Percentiles rank a stretch among this genome's conserved stretches.
Evolutionary conservation across 2,329 filamentous ascomycete genomes (phyloP).

Genomic region (Tolypocladium tundrense): DNA sequence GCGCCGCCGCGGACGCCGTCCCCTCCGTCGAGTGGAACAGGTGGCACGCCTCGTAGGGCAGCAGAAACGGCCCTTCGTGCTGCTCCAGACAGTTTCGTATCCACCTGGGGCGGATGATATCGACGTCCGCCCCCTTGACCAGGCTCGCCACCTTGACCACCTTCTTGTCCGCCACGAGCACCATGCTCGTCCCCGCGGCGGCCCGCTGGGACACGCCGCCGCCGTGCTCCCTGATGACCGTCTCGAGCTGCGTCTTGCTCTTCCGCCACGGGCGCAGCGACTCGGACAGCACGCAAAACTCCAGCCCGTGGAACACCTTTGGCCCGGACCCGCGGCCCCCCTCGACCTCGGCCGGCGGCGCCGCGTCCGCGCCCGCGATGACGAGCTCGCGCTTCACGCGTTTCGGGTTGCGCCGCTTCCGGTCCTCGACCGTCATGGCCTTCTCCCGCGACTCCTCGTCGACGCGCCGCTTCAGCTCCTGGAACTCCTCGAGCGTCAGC

Average conservation of each 20-base stretch:
- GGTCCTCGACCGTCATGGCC: constrained; percentile 66
- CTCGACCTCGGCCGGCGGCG: constrained; percentile 23
- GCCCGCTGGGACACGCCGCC: constrained; percentile 70
- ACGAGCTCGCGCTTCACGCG: constrained; percentile 58
- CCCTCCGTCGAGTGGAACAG: constrained; percentile 59
- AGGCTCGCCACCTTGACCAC: constrained; percentile 75
- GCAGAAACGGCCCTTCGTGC: constrained; percentile 43
- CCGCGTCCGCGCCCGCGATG: constrained; percentile 58
- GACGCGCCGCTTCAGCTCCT: constrained; percentile 55
- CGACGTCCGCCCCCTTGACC: constrained; percentile 58
- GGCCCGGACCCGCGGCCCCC: constrained; percentile 31
- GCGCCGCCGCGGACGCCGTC: constrained; percentile 41
- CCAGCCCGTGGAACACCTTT: constrained; percentile 62
- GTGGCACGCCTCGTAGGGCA: constrained; percentile 53
- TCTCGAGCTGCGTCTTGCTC: constrained; percentile 69
- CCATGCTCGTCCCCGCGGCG: constrained; percentile 47
- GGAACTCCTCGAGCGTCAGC: constrained; percentile 68
- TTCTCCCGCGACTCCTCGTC: constrained; percentile 65
- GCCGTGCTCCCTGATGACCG: constrained; percentile 72
- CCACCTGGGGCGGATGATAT: constrained; percentile 75
- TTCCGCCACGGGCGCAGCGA: constrained; percentile 59
- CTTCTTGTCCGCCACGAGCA: constrained; percentile 71
- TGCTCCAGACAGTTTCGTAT: constrained; percentile 67
- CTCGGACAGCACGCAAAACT: constrained; percentile 78
- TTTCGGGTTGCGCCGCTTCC: constrained; percentile 42